Evolutionary conservation across 106 monocot genomes (phyloP).

Genomic region (Allium sativum): DNA sequence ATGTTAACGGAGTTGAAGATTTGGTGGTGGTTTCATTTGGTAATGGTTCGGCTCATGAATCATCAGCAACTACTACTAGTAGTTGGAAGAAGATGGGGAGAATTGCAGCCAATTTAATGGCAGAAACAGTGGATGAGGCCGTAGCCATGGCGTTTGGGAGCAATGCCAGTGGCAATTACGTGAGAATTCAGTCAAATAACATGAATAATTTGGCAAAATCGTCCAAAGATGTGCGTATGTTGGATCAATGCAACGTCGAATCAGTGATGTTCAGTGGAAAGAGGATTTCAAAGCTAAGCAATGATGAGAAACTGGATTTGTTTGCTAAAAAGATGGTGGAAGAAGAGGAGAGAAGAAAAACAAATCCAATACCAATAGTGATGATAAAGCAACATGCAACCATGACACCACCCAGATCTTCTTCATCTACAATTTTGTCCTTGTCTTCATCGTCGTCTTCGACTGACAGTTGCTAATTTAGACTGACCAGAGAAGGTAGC

Average conservation of each 20-base stretch:
- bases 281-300: slow-evolving; percentile 5
- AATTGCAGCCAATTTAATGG: slow-evolving; percentile 17
- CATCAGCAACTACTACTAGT: background rate
- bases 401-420: slow-evolving; percentile 3
- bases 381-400: slow-evolving; percentile 5
- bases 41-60: background rate
- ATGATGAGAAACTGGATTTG: slow-evolving; percentile 11
- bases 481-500: no score
- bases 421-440: slow-evolving; percentile 1
- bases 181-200: background rate
- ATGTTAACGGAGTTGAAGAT: slow-evolving; percentile 30
- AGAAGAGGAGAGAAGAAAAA: slow-evolving; percentile 9
- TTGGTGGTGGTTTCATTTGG: slow-evolving; percentile 43
- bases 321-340: slow-evolving; percentile 1
- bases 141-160: background rate
- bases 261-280: slow-evolving; percentile 19
- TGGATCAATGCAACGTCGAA: slow-evolving; percentile 9
- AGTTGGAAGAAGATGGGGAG: slow-evolving; percentile 11
- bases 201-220: no score
- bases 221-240: background rate
- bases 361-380: slow-evolving; percentile 5
- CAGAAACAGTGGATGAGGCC: slow-evolving; percentile 26
- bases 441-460: no score
- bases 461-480: no score
- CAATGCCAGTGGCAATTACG: background rate